These are phyloP conservation scores for Tolypocladium ophioglossoides DNA, from an alignment of 2,329 filamentous ascomycete genomes.

Conservation along the genomic window DNA sequence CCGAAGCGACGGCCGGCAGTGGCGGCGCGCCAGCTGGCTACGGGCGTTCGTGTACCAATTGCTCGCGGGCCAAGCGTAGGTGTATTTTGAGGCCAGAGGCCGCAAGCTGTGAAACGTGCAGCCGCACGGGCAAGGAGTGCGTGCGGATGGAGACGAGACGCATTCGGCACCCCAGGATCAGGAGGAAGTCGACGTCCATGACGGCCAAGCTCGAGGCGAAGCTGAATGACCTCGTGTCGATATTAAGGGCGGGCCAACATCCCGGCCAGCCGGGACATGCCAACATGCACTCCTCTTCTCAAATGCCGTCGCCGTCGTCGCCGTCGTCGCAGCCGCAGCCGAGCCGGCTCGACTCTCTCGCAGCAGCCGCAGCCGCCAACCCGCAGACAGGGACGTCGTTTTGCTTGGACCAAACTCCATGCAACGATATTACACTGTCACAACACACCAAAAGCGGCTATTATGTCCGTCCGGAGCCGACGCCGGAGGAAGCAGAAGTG, in stretches of 20 bases:
- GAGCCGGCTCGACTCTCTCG: conserved; percentile 24
- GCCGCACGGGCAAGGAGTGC: conserved; percentile 36
- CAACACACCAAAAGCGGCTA: conserved; percentile 1
- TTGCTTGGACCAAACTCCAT: not conserved
- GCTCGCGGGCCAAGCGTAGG: conserved; percentile 36
- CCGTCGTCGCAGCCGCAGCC: conserved; percentile 6
- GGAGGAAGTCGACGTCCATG: conserved; percentile 20
- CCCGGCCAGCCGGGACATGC: not conserved
- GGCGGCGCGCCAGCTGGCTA: conserved; percentile 26
- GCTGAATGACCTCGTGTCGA: conserved; percentile 35
- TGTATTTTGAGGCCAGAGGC: conserved; percentile 29
- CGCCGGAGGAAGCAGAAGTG: conserved; percentile 25
- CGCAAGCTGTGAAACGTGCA: conserved; percentile 27
- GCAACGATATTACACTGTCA: not conserved
- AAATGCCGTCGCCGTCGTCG: conserved; percentile 3
- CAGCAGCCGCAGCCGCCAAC: conserved; percentile 20
- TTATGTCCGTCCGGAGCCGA: conserved; percentile 16
- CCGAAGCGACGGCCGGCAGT: not conserved
- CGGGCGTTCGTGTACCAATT: conserved; percentile 34
- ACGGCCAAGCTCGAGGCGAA: conserved; percentile 39
- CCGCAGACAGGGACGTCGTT: not conserved
- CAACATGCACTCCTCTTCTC: not conserved
- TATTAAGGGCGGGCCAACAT: conserved; percentile 25
- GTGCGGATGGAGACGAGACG: conserved; percentile 30
- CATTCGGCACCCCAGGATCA: conserved; percentile 17